phyloP scores from a whole-genome alignment of 805 yeast species.

The Yarrowia hollandica region DNA sequence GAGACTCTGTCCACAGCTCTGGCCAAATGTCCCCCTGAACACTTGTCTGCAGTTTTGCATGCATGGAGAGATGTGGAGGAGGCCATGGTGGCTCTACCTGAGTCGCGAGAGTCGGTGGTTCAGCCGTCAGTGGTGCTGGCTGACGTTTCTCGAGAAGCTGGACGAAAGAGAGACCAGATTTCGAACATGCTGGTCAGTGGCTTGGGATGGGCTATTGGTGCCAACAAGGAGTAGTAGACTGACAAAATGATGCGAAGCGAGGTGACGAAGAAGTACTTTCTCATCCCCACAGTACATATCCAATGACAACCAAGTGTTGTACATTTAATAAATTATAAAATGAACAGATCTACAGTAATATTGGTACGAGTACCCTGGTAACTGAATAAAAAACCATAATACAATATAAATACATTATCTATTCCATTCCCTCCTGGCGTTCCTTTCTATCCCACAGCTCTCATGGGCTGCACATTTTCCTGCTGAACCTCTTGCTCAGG shows the following conservation, averaged over 20 bases:
- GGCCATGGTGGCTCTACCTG: not conserved
- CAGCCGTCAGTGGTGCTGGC: slow-evolving; percentile 33
- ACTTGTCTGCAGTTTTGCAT: not conserved
- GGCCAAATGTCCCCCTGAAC: slow-evolving; percentile 52
- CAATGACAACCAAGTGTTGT: no score
- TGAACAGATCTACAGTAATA: no score
- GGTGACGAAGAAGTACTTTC: no score
- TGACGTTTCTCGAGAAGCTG: slow-evolving; percentile 33
- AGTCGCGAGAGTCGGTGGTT: slow-evolving; percentile 33
- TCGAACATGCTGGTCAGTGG: slow-evolving; percentile 56
- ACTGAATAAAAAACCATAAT: no score
- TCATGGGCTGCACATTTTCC: slow-evolving; percentile 12
- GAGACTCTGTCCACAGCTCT: slow-evolving; percentile 55
- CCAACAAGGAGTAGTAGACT: slow-evolving; percentile 36
- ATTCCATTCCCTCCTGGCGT: no score
- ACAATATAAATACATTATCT: slow-evolving; percentile 7
- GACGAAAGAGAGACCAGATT: slow-evolving; percentile 47
- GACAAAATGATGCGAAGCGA: not conserved
- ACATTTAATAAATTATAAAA: not conserved
- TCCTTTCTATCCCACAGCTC: slow-evolving; percentile 21
- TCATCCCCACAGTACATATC: not conserved
- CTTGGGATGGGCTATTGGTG: slow-evolving; percentile 66
- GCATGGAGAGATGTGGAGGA: slow-evolving; percentile 24
- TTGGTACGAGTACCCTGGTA: no score
- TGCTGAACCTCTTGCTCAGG: not conserved